Evolutionary conservation across 257 asterid species (phyloP).

Genomic region (Solanum boliviense): DNA sequence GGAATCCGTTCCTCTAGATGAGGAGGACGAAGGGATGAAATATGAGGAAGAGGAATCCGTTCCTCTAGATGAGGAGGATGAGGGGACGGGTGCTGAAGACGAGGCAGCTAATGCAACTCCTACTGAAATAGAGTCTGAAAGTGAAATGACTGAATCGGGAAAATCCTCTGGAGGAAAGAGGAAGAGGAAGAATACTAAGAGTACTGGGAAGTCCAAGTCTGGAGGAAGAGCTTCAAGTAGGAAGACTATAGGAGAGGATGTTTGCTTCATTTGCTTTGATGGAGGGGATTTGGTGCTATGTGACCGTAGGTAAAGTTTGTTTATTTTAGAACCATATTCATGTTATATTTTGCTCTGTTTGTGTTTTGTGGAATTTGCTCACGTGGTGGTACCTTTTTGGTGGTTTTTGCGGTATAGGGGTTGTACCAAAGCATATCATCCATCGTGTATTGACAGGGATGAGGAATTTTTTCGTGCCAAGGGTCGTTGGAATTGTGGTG

Average conservation of each 20-base stretch:
- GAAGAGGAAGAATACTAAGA: conserved; percentile 52
- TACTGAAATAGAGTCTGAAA: conserved; percentile 70
- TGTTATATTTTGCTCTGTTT: background rate
- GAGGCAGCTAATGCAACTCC: conserved; percentile 48
- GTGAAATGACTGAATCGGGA: conserved; percentile 46
- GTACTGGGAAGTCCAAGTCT: conserved; percentile 29
- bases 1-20: conserved; percentile 7
- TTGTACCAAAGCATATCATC: conserved; percentile 95
- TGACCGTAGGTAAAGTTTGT: conserved; percentile 64
- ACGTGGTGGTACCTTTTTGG: background rate
- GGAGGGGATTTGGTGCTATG: conserved; percentile 91
- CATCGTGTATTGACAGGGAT: conserved; percentile 81
- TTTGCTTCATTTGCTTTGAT: conserved; percentile 96
- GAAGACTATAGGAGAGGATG: conserved; percentile 71
- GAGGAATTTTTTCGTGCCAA: conserved; percentile 84
- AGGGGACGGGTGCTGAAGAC: conserved; percentile 28
- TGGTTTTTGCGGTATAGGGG: conserved; percentile 44
- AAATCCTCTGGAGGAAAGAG: conserved; percentile 55
- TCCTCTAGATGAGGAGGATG: conserved; percentile 17
- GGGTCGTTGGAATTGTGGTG: conserved; percentile 98
- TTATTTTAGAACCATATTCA: background rate
- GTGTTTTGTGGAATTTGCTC: background rate
- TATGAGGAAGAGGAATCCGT: conserved; percentile 4
- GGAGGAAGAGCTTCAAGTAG: conserved; percentile 31
- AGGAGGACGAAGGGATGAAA: conserved; percentile 13